A percentile compares a stretch with the other conserved stretches of the same genome.
Evolutionary conservation across 2,329 filamentous ascomycete species (phyloP).

Genomic region (Trichocomaceae sp.): DNA sequence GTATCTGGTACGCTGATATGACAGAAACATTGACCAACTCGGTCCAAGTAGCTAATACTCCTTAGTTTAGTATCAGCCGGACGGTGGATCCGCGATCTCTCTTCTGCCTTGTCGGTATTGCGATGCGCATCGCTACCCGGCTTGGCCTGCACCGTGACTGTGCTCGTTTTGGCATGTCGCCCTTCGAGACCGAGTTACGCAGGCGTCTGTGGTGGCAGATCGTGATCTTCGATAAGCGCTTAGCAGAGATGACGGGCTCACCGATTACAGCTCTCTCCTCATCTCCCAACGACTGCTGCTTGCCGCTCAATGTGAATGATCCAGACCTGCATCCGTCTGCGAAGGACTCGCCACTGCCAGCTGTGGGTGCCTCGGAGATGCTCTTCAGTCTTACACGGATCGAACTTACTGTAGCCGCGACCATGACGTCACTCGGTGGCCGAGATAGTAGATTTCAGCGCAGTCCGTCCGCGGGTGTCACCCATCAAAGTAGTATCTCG

Average conservation of each 20-base stretch:
- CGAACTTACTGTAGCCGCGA: too few relatives aligned
- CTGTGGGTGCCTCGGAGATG: constrained; percentile 48
- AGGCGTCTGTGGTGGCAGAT: constrained; percentile 48
- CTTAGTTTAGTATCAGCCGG: not conserved
- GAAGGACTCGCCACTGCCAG: constrained; percentile 41
- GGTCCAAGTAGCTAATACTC: too few relatives aligned
- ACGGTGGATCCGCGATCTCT: not conserved
- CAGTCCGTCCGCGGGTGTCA: too few relatives aligned
- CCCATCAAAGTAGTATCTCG: too few relatives aligned
- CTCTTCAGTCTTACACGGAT: too few relatives aligned
- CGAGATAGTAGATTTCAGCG: too few relatives aligned
- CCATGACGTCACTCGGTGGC: too few relatives aligned
- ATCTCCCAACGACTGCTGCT: constrained; percentile 37
- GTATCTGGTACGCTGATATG: not conserved
- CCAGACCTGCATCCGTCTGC: constrained; percentile 44
- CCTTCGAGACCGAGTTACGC: constrained; percentile 48
- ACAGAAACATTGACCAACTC: not conserved
- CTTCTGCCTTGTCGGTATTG: not conserved
- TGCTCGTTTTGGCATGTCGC: constrained; percentile 39
- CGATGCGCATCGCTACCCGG: not conserved
- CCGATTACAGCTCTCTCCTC: constrained; percentile 32
- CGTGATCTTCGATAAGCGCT: constrained; percentile 40
- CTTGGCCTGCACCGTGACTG: constrained; percentile 45
- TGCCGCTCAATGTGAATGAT: constrained; percentile 49
- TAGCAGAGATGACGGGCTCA: constrained; percentile 32